Evolutionary conservation across 345 rosid species (phyloP).

Genomic region (Mangifera indica): DNA sequence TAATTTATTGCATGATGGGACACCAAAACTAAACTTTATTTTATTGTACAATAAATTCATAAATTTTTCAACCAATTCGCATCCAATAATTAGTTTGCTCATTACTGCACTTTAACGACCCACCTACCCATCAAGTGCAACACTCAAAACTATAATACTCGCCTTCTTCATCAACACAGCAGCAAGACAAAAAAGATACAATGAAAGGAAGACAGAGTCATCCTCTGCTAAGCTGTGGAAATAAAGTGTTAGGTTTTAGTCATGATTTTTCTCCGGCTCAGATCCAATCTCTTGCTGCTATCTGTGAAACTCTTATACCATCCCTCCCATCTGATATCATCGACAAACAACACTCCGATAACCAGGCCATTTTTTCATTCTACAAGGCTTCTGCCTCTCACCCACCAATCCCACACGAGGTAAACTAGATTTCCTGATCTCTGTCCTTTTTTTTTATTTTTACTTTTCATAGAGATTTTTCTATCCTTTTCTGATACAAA

Average conservation of each 20-base stretch:
- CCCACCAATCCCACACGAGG: constrained; percentile 66
- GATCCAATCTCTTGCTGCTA: constrained; percentile 57
- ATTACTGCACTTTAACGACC: no score
- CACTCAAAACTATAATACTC: no score
- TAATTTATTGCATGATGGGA: no score
- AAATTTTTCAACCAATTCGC: no score
- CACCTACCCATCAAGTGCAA: no score
- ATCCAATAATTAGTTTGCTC: no score
- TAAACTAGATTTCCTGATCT: constrained; percentile 7
- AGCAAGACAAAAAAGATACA: no score
- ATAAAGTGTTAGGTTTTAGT: constrained; percentile 23
- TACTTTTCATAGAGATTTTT: not conserved
- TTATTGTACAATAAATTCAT: no score
- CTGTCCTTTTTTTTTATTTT: not conserved
- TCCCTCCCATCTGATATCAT: constrained; percentile 32
- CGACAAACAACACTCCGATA: constrained; percentile 19
- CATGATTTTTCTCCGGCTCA: constrained; percentile 74
- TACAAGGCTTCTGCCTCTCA: constrained; percentile 54
- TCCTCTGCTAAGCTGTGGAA: constrained; percentile 52
- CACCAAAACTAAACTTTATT: no score
- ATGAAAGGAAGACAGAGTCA: constrained; percentile 33
- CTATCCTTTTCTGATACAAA: not conserved
- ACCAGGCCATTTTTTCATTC: constrained; percentile 42
- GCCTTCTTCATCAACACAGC: no score
- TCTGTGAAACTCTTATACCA: constrained; percentile 70